Evolutionary conservation across 2,329 filamentous ascomycete species (phyloP), one percentile per base, ranked within the genome.

Genomic region (Diplodia mutila): DNA sequence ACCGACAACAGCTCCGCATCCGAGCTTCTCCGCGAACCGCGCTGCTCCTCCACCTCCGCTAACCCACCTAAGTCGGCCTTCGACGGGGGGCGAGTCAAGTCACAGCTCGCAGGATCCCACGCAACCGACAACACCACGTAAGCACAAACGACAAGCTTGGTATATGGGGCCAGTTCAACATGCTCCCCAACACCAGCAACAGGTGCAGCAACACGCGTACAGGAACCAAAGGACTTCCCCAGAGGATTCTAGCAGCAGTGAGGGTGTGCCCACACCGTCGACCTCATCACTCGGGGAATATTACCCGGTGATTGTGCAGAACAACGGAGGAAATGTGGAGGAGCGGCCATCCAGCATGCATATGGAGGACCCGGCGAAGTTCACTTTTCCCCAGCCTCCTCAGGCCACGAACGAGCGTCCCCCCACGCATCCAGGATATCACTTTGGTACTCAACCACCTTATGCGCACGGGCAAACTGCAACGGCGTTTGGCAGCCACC

Each of bases 61-160:
- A 27, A 71, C 75, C 48, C 74, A 72, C 59, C 69, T 74, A 16
- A 72, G 74, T 23, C 76, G 75, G 21, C 69, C 73, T 29, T 71
- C 73, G 21, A 49, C 54, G 21, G 54, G 37, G 34, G 77, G 71
- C 78, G 79, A 73, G 73, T 69, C 74, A 73, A 70, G 71, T 74
- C 70, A 74, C 73, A 77, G 76, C 68, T 80, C 71, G 70, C 79
- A 76, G 71, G 77, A 78, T 68, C 75, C 69, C 42, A 39, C 53
- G 27, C 59, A 51, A 11, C 77, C 78, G 39, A 80, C 84, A 11
- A 87, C 86, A 0, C 82, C 86, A 3, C 84, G 87, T 9, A 88
- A 87, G 70, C 81, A 81, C 34, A 91, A 91, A 74, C 85, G 91
- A 2, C 88, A 90, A 68, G 91, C 85, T 1, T 93, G 90, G 90